Base-by-base conservation (phyloP, 2,329 filamentous ascomycete species). In the Cyphellophora europaea region DNA sequence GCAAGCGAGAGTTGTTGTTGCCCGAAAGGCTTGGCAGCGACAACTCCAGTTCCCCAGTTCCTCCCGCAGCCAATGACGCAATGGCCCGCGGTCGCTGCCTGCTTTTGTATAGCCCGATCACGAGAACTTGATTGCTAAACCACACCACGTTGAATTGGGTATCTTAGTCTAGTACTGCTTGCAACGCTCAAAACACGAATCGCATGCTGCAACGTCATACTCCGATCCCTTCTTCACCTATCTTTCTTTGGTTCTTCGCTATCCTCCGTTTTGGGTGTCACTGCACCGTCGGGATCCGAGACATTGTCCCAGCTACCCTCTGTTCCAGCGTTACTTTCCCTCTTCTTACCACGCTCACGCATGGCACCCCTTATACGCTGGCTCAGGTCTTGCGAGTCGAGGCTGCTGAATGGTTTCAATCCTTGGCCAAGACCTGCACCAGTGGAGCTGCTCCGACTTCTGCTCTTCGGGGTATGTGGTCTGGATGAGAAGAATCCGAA, bases 401-500 rank as follows among this genome's bases (percentile, higher is more conserved):
- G 52, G 11, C 67, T 69, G 47, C 71, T 93, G 49, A 93, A 83
- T 2, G 70, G 74, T 50, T 77, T 77, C 42, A 89, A 60, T 1
- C 75, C 73, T 3, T 65, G 64, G n/a, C 38, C 39, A 37, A 77
- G 67, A 1, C 74, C 70, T 1, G 74, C 70, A 27, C 77, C 75
- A 42, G 71, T 74, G 42, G 78, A 84, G 56, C 80, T 76, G 49
- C 76, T 84, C 33, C 80, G 71, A 49, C 77, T 83, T 16, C 82
- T 71, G 46, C 73, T 79, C 37, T 78, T 72, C n/a, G 86, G 78
- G 33, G 83, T 93, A n/a, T 81, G 72, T 4, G 88, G 87, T 18
- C 84, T 72, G 11, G 85, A 91, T 3, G 88, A 86, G 63, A 96
- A 98, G 61, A 98, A 80, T 42, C 82, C 84, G 47, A 94, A 81